Evolutionary conservation across 2,329 filamentous ascomycete species (phyloP).

Genomic region (Colletotrichum theobromicola): DNA sequence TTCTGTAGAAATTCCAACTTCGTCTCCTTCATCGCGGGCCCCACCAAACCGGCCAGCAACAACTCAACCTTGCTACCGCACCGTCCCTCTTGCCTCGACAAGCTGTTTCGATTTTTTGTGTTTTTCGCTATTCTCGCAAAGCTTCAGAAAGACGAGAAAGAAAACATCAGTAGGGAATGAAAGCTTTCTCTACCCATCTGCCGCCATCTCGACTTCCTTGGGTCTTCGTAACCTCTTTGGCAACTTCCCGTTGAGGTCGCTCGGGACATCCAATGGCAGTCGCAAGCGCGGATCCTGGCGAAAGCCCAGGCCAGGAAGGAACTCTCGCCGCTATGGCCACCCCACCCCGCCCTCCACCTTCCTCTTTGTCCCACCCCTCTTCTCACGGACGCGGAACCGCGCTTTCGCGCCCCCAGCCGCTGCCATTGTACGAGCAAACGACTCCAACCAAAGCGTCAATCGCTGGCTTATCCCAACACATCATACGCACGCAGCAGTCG

Average conservation of each 20-base stretch:
- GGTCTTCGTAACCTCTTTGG: neutral
- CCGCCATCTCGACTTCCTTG: neutral
- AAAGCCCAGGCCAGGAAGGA: neutral
- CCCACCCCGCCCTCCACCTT: neutral
- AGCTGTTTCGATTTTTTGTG: neutral
- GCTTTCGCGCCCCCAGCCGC: neutral
- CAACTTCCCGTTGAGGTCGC: neutral
- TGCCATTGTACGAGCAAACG: neutral
- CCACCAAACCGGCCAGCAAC: neutral
- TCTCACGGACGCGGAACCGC: neutral
- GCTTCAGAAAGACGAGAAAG: too few species aligned
- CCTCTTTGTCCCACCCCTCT: neutral
- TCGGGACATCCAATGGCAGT: neutral
- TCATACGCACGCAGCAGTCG: constrained; percentile 12
- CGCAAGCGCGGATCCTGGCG: neutral
- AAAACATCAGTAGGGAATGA: too few species aligned
- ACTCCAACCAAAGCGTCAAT: constrained; percentile 2
- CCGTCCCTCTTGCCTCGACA: neutral
- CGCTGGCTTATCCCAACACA: neutral
- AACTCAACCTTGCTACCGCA: neutral
- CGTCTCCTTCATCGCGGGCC: neutral
- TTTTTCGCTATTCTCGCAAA: neutral
- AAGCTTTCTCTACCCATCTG: too few species aligned
- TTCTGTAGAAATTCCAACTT: neutral
- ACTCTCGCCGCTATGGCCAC: neutral